Conservation (phyloP, 805 yeast genomes). For the Kluyveromyces siamensis region DNA sequence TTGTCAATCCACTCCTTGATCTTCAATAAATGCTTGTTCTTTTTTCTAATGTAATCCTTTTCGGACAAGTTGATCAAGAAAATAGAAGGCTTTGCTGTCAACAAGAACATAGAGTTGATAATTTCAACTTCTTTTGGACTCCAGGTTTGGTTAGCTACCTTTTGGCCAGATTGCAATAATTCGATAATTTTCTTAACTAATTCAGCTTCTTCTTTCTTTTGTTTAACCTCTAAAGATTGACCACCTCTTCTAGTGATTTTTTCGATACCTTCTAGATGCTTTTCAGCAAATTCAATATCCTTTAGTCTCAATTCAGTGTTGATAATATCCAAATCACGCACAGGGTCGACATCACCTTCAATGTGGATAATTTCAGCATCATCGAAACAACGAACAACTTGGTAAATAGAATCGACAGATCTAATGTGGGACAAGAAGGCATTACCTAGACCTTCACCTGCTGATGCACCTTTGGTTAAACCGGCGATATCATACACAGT, state of each 20-base stretch:
- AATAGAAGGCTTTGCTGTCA: conserved; percentile 94
- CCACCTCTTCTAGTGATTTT: conserved; percentile 82
- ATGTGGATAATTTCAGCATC: conserved; percentile 97
- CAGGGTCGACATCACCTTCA: conserved; percentile 94
- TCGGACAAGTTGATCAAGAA: conserved; percentile 86
- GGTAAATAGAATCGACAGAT: conserved; percentile 96
- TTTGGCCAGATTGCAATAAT: conserved; percentile 72
- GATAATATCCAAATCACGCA: conserved; percentile 88
- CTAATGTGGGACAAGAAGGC: conserved; percentile 94
- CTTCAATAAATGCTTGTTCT: conserved; percentile 73
- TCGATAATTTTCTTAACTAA: conserved; percentile 67
- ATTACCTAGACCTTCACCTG: conserved; percentile 97
- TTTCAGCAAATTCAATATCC: conserved; percentile 90
- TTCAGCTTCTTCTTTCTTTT: conserved; percentile 75
- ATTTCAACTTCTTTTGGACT: conserved; percentile 82
- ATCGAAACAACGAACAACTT: conserved; percentile 94
- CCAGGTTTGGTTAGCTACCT: conserved; percentile 86
- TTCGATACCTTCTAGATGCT: conserved; percentile 68
- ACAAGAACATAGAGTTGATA: conserved; percentile 74
- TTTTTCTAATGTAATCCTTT: conserved; percentile 77
- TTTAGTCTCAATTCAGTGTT: conserved; percentile 86
- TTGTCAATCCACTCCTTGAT: conserved; percentile 88
- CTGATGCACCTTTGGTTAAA: conserved; percentile 90
- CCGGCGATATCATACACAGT: conserved; percentile 98
- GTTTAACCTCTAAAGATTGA: conserved; percentile 81